phyloP scores from a whole-genome alignment of 306 rosid species.

The Trifolium pratense region DNA sequence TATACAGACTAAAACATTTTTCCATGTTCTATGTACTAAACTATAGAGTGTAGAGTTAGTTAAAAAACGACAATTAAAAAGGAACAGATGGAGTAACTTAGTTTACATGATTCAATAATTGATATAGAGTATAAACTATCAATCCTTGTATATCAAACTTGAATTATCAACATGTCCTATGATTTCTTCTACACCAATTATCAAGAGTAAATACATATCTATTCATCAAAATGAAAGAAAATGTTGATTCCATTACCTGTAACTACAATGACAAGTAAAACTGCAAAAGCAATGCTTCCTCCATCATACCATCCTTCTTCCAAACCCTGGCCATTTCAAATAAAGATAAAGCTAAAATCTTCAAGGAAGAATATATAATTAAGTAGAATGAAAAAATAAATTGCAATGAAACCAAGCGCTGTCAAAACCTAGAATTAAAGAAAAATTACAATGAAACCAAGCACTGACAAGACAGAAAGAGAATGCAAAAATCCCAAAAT shows the following conservation, averaged over 20 bases:
- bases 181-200: too few species aligned
- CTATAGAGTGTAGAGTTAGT: too few species aligned
- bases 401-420: conserved; percentile 24
- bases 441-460: too few species aligned
- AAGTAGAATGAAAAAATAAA: conserved; percentile 12
- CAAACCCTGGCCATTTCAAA: conserved; percentile 59
- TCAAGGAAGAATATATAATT: conserved; percentile 20
- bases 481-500: background rate
- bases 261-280: conserved; percentile 75
- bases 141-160: too few species aligned
- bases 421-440: background rate
- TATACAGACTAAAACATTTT: background rate
- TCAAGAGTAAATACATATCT: background rate
- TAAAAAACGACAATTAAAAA: too few species aligned
- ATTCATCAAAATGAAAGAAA: conserved; percentile 8
- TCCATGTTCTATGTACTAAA: background rate
- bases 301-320: conserved; percentile 90
- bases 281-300: conserved; percentile 88
- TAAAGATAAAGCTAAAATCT: conserved; percentile 33
- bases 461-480: conserved; percentile 20
- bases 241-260: conserved; percentile 64
- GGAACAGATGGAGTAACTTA: too few species aligned
- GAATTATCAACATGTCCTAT: too few species aligned
- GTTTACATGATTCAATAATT: too few species aligned
- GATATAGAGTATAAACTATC: too few species aligned